phyloP scores from a whole-genome alignment of 106 monocot species.

The Phalaenopsis equestris region DNA sequence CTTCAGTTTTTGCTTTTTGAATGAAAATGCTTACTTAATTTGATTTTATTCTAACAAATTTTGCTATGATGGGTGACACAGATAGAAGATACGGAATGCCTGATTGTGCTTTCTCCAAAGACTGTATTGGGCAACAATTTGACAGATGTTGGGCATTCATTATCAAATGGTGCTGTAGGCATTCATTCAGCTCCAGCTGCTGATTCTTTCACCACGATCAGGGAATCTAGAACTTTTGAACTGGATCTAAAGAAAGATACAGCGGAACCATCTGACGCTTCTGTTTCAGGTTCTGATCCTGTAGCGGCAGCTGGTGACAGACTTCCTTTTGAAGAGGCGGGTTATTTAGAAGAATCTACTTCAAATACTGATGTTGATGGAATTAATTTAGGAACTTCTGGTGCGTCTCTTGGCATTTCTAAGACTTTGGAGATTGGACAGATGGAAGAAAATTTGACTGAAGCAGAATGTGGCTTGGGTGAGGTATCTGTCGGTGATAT shows the following conservation, averaged over 20 bases:
- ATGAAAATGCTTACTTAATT: not conserved
- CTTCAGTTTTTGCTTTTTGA: not conserved
- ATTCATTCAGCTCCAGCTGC: not conserved
- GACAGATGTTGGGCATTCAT: not conserved
- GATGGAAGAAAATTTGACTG: slow-evolving; percentile 8
- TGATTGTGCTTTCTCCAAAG: not conserved
- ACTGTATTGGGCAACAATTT: not conserved
- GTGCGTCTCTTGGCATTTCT: slow-evolving; percentile 6
- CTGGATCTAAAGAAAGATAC: slow-evolving; percentile 1
- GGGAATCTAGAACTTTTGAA: slow-evolving; percentile 9
- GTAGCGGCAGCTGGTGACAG: not conserved
- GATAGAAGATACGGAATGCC: slow-evolving; percentile 5
- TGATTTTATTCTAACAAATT: not conserved
- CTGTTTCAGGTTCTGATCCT: not conserved
- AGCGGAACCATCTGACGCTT: slow-evolving; percentile 8
- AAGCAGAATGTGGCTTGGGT: not conserved
- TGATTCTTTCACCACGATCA: slow-evolving; percentile 6
- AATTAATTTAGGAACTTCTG: not conserved
- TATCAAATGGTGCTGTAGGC: not conserved
- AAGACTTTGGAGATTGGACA: slow-evolving; percentile 4
- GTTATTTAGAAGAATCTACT: slow-evolving; percentile 12
- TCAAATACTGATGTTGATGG: slow-evolving; percentile 2
- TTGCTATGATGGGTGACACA: slow-evolving; percentile 15
- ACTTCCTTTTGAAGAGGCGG: not conserved
- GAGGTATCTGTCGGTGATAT: slow-evolving; percentile 6